Percentiles rank a stretch among this genome's conserved stretches.
Evolutionary conservation across 306 rosid species (phyloP).

Genomic region (Vigna reflexopilosa): DNA sequence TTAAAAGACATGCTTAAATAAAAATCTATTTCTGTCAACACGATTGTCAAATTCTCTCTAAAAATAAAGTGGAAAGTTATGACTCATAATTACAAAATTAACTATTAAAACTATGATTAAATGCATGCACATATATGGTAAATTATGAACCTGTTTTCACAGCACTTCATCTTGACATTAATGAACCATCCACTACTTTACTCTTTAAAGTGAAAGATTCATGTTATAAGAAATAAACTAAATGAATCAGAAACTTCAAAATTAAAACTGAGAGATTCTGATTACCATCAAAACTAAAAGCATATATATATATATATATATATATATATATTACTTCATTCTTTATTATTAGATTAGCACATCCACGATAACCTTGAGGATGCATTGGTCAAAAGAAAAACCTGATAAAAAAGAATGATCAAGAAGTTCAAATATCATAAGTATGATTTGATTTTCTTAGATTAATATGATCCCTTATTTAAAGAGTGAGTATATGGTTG

Average conservation of each 20-base stretch:
- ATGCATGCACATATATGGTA: neutral
- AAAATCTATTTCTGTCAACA: neutral
- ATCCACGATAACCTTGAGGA: slow-evolving; percentile 24
- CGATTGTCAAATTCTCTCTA: neutral
- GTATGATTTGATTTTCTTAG: slow-evolving; percentile 23
- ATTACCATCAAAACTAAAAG: neutral
- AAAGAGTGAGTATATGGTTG: neutral
- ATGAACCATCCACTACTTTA: neutral
- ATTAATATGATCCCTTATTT: neutral
- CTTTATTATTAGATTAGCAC: slow-evolving; percentile 1
- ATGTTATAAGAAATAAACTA: neutral
- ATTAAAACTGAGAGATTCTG: slow-evolving; percentile 7
- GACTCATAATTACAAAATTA: neutral
- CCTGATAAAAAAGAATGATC: slow-evolving; percentile 20
- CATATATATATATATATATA: too few relatives aligned
- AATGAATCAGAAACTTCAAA: neutral
- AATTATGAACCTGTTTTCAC: neutral
- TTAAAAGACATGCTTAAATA: neutral
- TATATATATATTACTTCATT: neutral
- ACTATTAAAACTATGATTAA: neutral
- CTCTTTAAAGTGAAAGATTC: neutral
- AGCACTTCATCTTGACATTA: neutral
- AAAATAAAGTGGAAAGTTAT: neutral
- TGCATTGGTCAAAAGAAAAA: slow-evolving; percentile 37
- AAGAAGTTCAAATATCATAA: slow-evolving; percentile 39